Percentiles rank a stretch among this genome's conserved stretches.
phyloP scores from a whole-genome alignment of 768 basidiomycete species.

The Pholiota microspora region DNA sequence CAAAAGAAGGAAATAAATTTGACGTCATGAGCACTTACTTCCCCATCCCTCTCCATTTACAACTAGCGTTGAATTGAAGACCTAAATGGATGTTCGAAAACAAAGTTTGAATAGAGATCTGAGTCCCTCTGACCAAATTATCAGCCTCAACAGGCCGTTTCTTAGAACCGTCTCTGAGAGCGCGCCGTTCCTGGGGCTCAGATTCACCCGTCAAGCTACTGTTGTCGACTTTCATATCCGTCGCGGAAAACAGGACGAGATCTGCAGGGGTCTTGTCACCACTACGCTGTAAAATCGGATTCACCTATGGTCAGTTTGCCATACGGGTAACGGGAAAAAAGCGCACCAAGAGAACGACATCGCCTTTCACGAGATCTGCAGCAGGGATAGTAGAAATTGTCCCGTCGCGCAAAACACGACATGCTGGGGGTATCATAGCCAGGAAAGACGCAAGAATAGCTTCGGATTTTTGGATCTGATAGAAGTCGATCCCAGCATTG shows the following conservation, averaged over 20 bases:
- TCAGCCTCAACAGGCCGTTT: constrained; percentile 60
- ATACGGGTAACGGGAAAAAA: neutral
- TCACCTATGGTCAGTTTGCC: neutral
- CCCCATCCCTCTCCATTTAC: constrained; percentile 76
- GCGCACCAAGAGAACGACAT: constrained; percentile 59
- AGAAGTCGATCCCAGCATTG: constrained; percentile 70
- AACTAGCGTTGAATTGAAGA: constrained; percentile 68
- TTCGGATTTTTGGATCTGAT: constrained; percentile 72
- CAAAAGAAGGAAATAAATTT: neutral
- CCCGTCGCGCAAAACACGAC: constrained; percentile 59
- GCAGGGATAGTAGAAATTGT: constrained; percentile 55
- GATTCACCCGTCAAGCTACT: constrained; percentile 72
- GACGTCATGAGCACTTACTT: constrained; percentile 32
- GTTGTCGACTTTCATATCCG: constrained; percentile 70
- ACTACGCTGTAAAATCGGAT: constrained; percentile 43
- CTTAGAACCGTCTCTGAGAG: constrained; percentile 43
- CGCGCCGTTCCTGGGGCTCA: constrained; percentile 60
- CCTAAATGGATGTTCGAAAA: constrained; percentile 28
- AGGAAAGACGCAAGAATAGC: constrained; percentile 71
- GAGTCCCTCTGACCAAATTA: constrained; percentile 43
- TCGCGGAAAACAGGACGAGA: constrained; percentile 54
- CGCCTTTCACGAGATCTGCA: constrained; percentile 62
- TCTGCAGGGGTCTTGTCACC: constrained; percentile 76
- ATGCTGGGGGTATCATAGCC: constrained; percentile 72
- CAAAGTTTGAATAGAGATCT: neutral